phyloP scores from a whole-genome alignment of 2,329 filamentous ascomycete species.

The Leptographium galeiforme region DNA sequence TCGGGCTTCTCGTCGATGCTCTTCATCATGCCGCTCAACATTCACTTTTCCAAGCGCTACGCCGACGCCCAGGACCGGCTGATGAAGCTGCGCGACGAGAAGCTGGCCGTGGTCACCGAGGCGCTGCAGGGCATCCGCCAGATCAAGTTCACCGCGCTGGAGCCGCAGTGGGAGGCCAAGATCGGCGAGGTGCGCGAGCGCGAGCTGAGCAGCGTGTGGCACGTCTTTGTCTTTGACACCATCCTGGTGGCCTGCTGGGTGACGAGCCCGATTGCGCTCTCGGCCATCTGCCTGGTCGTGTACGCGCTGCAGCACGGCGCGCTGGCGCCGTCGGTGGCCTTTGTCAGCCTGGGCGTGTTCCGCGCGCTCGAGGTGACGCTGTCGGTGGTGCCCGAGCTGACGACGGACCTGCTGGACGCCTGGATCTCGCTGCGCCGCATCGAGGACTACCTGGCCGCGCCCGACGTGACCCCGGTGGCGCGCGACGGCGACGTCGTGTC shows the following conservation, averaged over 20 bases:
- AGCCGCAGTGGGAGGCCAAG: slow-evolving; percentile 60
- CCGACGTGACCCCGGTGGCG: slow-evolving; percentile 46
- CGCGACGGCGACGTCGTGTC: slow-evolving; percentile 44
- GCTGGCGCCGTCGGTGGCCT: slow-evolving; percentile 60
- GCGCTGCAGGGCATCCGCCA: slow-evolving; percentile 68
- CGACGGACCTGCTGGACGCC: slow-evolving; percentile 57
- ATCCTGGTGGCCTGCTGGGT: slow-evolving; percentile 57
- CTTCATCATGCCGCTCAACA: slow-evolving; percentile 54
- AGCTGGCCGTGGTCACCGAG: slow-evolving; percentile 64
- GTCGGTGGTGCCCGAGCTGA: slow-evolving; percentile 58
- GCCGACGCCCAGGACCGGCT: slow-evolving; percentile 50
- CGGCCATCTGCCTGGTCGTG: slow-evolving; percentile 54
- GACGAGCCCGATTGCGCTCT: slow-evolving; percentile 58
- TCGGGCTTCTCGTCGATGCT: slow-evolving; percentile 52
- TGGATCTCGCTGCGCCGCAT: slow-evolving; percentile 61
- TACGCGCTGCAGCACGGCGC: slow-evolving; percentile 52
- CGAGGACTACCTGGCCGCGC: slow-evolving; percentile 53
- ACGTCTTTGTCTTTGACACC: slow-evolving; percentile 50
- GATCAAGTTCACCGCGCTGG: slow-evolving; percentile 72
- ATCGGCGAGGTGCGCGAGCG: slow-evolving; percentile 51
- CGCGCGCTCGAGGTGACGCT: slow-evolving; percentile 59
- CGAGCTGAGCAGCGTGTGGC: slow-evolving; percentile 55
- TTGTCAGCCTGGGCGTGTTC: slow-evolving; percentile 66
- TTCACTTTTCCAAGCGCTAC: slow-evolving; percentile 52
- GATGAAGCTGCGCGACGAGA: slow-evolving; percentile 65